Conservation (phyloP, 1,284 basidiomycete genomes). For the Ceraceosorus guamensis region DNA sequence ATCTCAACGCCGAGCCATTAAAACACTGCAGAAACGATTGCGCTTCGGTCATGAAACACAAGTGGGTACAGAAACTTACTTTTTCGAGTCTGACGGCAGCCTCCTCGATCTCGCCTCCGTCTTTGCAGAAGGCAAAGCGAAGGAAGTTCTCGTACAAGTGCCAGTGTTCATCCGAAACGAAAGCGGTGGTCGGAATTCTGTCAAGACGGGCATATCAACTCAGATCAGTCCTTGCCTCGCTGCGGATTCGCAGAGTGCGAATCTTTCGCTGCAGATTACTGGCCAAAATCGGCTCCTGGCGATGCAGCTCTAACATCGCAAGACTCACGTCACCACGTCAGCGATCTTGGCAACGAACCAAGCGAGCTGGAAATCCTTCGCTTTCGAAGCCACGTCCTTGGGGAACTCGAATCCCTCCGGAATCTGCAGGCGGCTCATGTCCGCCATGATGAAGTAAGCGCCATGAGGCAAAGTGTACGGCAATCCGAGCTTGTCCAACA, state of each 20-base stretch:
- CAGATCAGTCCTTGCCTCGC: too few relatives aligned
- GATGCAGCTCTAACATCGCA: neutral
- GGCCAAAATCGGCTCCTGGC: too few relatives aligned
- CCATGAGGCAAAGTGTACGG: conserved; percentile 56
- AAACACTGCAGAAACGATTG: too few relatives aligned
- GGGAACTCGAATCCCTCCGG: conserved; percentile 81
- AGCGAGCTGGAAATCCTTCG: conserved; percentile 73
- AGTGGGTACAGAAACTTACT: neutral
- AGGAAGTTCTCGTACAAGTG: conserved; percentile 33
- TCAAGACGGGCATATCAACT: conserved; percentile 17
- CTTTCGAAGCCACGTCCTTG: conserved; percentile 65
- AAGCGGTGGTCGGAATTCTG: conserved; percentile 42
- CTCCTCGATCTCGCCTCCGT: conserved; percentile 30
- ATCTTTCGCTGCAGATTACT: too few relatives aligned
- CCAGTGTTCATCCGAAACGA: conserved; percentile 30
- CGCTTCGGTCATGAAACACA: neutral
- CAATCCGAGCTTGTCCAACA: conserved; percentile 76
- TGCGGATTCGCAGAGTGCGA: too few relatives aligned
- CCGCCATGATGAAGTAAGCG: conserved; percentile 54
- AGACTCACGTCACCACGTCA: conserved; percentile 32
- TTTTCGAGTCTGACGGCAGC: conserved; percentile 29
- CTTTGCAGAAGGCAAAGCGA: conserved; percentile 44
- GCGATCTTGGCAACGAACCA: conserved; percentile 45
- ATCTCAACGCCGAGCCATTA: too few relatives aligned
- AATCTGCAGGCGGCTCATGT: conserved; percentile 71